phyloP scores from a whole-genome alignment of 768 basidiomycete genomes.

The Boletus rufocinnamomeus region DNA sequence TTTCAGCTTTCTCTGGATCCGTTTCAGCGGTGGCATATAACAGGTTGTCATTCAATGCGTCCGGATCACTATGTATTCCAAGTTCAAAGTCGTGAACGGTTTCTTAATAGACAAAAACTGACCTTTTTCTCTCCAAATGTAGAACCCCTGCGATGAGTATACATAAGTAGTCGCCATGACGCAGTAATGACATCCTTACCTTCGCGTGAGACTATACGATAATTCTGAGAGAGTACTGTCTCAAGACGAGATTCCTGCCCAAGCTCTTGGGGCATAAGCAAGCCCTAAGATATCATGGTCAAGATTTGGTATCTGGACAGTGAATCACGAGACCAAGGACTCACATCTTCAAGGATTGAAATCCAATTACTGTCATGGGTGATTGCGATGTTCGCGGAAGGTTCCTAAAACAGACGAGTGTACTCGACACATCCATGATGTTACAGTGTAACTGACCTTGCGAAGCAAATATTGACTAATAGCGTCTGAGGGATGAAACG shows the following conservation, averaged over 20 bases:
- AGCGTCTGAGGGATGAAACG: conserved; percentile 6
- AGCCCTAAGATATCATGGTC: not conserved
- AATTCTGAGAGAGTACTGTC: conserved; percentile 1
- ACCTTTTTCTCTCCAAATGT: conserved; percentile 2
- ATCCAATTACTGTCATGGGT: conserved; percentile 10
- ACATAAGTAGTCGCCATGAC: not conserved
- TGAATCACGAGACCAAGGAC: not conserved
- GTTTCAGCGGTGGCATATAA: not conserved
- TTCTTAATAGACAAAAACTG: not conserved
- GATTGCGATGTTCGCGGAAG: conserved; percentile 9
- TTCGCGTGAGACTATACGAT: not conserved
- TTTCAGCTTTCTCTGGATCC: not conserved
- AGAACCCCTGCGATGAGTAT: not conserved
- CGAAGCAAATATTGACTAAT: conserved; percentile 9
- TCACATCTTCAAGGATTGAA: conserved; percentile 8
- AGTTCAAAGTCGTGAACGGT: not conserved
- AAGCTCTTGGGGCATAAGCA: conserved; percentile 1
- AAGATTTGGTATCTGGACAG: not conserved
- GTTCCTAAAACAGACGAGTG: not conserved
- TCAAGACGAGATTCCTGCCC: not conserved
- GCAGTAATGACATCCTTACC: not conserved
- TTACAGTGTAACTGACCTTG: not conserved
- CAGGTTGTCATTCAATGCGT: not conserved
- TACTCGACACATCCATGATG: not conserved
- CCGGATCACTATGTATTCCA: not conserved